These are phyloP conservation scores for Sanghuangporus sanghuang DNA, from an alignment of 1,284 basidiomycete species.

Conservation along the genomic window DNA sequence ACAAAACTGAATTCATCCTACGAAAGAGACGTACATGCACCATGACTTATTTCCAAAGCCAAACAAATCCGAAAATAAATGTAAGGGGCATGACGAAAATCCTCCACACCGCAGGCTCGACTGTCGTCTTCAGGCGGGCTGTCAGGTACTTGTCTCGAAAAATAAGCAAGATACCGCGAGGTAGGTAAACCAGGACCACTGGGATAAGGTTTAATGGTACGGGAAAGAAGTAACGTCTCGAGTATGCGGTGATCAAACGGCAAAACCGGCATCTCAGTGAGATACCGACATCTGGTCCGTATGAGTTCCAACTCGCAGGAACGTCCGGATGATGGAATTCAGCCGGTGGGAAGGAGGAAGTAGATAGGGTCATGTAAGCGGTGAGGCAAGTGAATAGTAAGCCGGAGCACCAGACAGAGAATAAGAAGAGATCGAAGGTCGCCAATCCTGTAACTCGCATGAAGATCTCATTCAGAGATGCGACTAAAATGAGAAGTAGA, in stretches of 20 bases:
- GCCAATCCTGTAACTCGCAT: constrained; percentile 13
- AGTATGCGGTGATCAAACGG: constrained; percentile 35
- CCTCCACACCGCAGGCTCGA: constrained; percentile 38
- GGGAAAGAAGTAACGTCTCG: constrained; percentile 38
- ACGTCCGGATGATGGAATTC: constrained; percentile 4
- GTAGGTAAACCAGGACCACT: constrained; percentile 26
- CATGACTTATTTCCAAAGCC: constrained; percentile 23
- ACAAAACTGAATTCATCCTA: not conserved
- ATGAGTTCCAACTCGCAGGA: constrained; percentile 41
- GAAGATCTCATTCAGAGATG: constrained; percentile 34
- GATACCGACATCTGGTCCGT: constrained; percentile 37
- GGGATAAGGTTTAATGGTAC: constrained; percentile 44
- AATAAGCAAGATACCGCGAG: constrained; percentile 21
- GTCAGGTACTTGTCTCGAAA: constrained; percentile 19
- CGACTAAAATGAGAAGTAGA: constrained; percentile 38
- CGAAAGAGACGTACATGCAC: not conserved
- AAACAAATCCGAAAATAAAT: constrained; percentile 27
- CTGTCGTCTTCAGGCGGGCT: constrained; percentile 11
- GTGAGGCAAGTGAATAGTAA: constrained; percentile 24
- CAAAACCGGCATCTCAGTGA: constrained; percentile 40
- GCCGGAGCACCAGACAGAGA: constrained; percentile 32
- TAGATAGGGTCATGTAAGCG: constrained; percentile 21
- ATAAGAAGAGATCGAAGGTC: constrained; percentile 30
- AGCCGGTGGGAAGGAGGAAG: constrained; percentile 22
- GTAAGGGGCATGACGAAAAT: constrained; percentile 36